phyloP scores from a whole-genome alignment of 352 stramenopile species.

The Globisporangium iwayamae region DNA sequence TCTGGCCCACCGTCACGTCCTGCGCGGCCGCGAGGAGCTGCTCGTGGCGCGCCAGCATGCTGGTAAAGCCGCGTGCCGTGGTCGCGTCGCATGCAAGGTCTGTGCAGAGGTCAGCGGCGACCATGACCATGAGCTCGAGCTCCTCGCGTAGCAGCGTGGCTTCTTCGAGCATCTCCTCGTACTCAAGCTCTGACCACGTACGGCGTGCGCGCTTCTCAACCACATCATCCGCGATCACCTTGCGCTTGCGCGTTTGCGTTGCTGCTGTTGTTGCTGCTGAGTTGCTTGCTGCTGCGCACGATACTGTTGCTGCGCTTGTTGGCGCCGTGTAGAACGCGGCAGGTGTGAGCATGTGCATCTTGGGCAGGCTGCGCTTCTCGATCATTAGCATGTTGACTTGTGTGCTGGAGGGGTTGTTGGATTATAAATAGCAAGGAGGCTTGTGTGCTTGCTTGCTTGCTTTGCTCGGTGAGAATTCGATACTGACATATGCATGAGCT shows the following conservation, averaged over 20 bases:
- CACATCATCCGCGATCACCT: slow-evolving; percentile 32
- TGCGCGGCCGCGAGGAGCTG: slow-evolving; percentile 42
- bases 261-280: background rate
- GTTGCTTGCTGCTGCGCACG: background rate
- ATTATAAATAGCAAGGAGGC: slow-evolving; percentile 4
- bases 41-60: slow-evolving; percentile 38
- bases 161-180: slow-evolving; percentile 70
- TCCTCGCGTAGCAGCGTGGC: slow-evolving; percentile 64
- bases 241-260: slow-evolving; percentile 38
- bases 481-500: background rate
- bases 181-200: slow-evolving; percentile 64
- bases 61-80: slow-evolving; percentile 27
- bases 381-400: slow-evolving; percentile 14
- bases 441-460: background rate
- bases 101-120: slow-evolving; percentile 49
- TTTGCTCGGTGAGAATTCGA: background rate
- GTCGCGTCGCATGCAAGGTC: slow-evolving; percentile 42
- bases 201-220: slow-evolving; percentile 47
- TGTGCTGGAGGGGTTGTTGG: background rate
- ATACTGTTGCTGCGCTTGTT: background rate
- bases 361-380: slow-evolving; percentile 14
- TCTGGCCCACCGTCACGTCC: slow-evolving; percentile 48
- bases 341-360: slow-evolving; percentile 14
- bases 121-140: slow-evolving; percentile 60
- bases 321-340: slow-evolving; percentile 5